A percentile compares a stretch with the other conserved stretches of the same genome.
Conservation (phyloP, 352 stramenopile species). For the Phytophthora lateralis region DNA sequence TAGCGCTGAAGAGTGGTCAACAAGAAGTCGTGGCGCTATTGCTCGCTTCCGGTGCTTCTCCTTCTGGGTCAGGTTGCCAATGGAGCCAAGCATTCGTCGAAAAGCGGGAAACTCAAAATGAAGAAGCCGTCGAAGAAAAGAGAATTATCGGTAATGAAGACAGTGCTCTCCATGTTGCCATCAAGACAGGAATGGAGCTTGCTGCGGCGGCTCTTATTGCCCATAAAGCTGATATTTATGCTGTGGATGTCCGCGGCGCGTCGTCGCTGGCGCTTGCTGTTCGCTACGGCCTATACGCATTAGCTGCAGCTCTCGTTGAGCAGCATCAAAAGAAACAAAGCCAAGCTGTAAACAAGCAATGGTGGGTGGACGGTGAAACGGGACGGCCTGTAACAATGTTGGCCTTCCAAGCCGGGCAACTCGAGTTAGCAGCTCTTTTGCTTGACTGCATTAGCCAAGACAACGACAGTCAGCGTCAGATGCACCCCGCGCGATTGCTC, state of each 20-base stretch:
- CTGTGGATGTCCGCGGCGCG: conserved; percentile 43
- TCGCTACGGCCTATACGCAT: conserved; percentile 63
- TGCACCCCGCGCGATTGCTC: conserved; percentile 44
- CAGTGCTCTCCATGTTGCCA: conserved; percentile 58
- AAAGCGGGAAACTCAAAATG: conserved; percentile 20
- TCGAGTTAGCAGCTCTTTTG: conserved; percentile 64
- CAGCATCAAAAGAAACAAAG: conserved; percentile 32
- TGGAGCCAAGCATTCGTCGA: conserved; percentile 35
- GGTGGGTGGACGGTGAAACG: conserved; percentile 60
- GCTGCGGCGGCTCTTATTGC: conserved; percentile 52
- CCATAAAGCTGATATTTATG: conserved; percentile 49
- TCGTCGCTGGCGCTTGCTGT: conserved; percentile 58
- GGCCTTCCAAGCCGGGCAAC: conserved; percentile 57
- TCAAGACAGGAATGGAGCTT: conserved; percentile 55
- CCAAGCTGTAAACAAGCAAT: conserved; percentile 16
- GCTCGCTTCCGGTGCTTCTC: conserved; percentile 44
- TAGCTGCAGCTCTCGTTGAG: conserved; percentile 40
- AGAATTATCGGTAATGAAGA: conserved; percentile 36
- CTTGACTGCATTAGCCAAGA: conserved; percentile 43
- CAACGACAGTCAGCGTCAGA: conserved; percentile 22
- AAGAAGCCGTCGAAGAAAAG: conserved; percentile 11
- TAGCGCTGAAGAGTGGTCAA: conserved; percentile 59
- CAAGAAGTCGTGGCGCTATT: conserved; percentile 58
- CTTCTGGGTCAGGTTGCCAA: conserved; percentile 27
- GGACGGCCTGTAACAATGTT: conserved; percentile 49